Evolutionary conservation across 129 eudicot species (phyloP), one percentile per base, ranked within the genome.

Genomic region (Artemisia annua): DNA sequence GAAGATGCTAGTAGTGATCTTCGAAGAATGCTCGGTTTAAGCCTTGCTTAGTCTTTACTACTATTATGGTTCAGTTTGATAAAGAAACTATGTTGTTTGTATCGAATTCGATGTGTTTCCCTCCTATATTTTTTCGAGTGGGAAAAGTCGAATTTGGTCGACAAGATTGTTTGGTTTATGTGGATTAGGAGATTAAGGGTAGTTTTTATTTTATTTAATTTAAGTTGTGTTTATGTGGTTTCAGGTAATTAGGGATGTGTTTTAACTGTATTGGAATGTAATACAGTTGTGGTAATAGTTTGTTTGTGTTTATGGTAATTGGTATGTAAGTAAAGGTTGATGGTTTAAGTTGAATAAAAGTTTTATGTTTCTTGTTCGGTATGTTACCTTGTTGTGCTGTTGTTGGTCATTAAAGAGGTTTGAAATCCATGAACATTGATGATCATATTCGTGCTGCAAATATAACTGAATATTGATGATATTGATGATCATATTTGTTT

Each of bases 1-100:
- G 72, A 43, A 3, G 78, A 73, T 70, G 77, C 72, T 3, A 56
- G 46, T 43, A 16, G 67, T 6, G 85, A 76, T 66, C 66, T 81
- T 9, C 63, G 81, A 10, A 73, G 85, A 26, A n/a, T 81, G 0
- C 70, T 81, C 54, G 79, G 85, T 7, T 72, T 81, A 50, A 61
- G 49, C 14, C 69, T 66, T 48, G 72, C 64, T 4, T 76, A 57
- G 58, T 4, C 4, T 3, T 12, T 24, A 22, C 5, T 24, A 22
- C 5, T 20, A 1, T 60, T 4, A 10, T 16, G 26, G 16, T 16
- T 11, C 2, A 9, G 7, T 11, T 53, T 60, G 32, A 15, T 13
- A 28, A 12, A 15, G 15, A 17, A 10, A 55, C 59, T 17, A 69
- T 19, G 63, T 16, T 54, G 48, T 28, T 70, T 61, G 71, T 57